Percentiles rank a stretch among this genome's conserved stretches.
Conservation (phyloP, 116 monocot species). For the Posidonia oceanica region DNA sequence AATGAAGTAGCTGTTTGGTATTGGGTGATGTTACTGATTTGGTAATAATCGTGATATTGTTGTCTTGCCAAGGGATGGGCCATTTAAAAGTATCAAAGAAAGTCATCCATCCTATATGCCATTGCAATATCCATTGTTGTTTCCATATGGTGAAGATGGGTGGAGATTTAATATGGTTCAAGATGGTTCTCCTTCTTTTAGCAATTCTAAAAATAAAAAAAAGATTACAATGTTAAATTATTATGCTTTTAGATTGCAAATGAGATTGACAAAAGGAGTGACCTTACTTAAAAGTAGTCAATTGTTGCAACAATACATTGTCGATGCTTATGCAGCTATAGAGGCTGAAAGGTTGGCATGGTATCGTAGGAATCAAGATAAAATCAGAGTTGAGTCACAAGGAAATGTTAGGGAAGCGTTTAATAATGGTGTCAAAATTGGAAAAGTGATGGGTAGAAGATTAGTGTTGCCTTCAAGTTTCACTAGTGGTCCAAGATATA, state of each 20-base stretch:
- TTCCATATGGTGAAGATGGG: neutral
- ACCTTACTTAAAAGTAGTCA: neutral
- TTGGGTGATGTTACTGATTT: neutral
- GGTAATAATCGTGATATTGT: neutral
- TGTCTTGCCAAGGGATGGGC: neutral
- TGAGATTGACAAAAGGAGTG: neutral
- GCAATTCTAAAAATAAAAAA: neutral
- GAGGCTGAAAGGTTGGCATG: neutral
- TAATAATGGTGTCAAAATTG: neutral
- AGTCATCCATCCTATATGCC: neutral
- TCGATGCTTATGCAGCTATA: neutral
- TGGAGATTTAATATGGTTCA: too few relatives aligned
- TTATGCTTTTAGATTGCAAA: neutral
- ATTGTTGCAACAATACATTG: neutral
- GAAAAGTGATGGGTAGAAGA: neutral
- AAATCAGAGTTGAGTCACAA: neutral
- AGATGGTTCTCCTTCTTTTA: neutral
- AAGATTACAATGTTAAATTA: neutral
- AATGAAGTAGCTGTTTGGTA: neutral
- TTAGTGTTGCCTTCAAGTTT: slow-evolving; percentile 8
- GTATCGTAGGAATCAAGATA: neutral
- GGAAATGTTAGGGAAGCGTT: neutral
- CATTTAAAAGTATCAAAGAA: neutral
- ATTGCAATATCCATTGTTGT: neutral
- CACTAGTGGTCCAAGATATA: slow-evolving; percentile 12